phyloP scores from a whole-genome alignment of 2,329 filamentous ascomycete species.

The Fusarium metavorans region DNA sequence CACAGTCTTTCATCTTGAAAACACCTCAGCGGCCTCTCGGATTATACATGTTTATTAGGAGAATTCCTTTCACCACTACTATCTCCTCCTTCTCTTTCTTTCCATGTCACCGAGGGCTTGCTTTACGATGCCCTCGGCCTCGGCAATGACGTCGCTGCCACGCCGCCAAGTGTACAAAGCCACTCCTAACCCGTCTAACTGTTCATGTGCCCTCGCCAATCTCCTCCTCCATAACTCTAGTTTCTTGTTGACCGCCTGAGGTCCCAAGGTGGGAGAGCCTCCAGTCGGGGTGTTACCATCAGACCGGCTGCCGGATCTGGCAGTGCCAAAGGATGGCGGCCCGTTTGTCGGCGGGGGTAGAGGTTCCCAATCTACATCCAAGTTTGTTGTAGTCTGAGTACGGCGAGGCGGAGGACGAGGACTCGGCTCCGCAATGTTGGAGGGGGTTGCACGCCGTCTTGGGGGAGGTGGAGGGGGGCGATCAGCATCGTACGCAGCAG shows the following conservation, averaged over 20 bases:
- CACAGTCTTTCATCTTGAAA: neutral
- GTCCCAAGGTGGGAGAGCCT: conserved; percentile 50
- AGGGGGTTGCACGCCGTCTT: conserved; percentile 57
- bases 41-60: conserved; percentile 4
- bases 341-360: conserved; percentile 50
- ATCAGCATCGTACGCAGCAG: conserved; percentile 24
- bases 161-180: conserved; percentile 78
- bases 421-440: conserved; percentile 40
- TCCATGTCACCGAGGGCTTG: conserved; percentile 62
- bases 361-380: conserved; percentile 57
- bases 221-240: conserved; percentile 79
- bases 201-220: conserved; percentile 72
- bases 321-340: conserved; percentile 40
- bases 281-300: conserved; percentile 49
- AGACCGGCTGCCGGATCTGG: conserved; percentile 46
- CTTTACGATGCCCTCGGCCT: conserved; percentile 74
- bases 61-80: conserved; percentile 5
- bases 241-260: conserved; percentile 70
- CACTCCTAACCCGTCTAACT: conserved; percentile 74
- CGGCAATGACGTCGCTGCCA: conserved; percentile 76
- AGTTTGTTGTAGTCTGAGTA: conserved; percentile 50
- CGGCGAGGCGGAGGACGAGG: conserved; percentile 50
- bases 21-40: neutral
- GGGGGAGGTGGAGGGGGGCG: conserved; percentile 61
- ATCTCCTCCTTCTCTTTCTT: conserved; percentile 31